These are phyloP conservation scores for Akebia trifoliata DNA, from an alignment of 164 flowering plant species.

Conservation along the genomic window DNA sequence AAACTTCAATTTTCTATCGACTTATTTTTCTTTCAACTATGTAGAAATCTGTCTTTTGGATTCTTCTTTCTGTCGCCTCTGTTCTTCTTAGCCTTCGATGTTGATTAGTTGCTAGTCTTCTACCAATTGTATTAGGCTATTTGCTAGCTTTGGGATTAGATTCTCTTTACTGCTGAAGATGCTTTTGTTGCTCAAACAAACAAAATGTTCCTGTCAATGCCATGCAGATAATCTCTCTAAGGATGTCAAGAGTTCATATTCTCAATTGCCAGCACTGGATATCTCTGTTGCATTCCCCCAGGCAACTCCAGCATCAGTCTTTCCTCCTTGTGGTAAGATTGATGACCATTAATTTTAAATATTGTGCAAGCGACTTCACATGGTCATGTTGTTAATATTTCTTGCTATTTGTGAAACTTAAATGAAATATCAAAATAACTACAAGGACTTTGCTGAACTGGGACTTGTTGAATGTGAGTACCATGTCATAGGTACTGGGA, in stretches of 20 bases:
- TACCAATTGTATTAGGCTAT: not conserved
- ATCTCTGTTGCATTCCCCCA: conserved; percentile 83
- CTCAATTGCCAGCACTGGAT: conserved; percentile 62
- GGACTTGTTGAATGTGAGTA: too few relatives aligned
- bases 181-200: not conserved
- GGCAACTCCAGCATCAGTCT: conserved; percentile 80
- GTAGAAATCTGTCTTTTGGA: too few relatives aligned
- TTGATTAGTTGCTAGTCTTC: not conserved
- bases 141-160: not conserved
- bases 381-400: too few relatives aligned
- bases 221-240: conserved; percentile 29
- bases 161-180: not conserved
- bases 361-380: not conserved
- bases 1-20: too few relatives aligned
- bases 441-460: too few relatives aligned
- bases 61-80: too few relatives aligned
- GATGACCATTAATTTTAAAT: not conserved
- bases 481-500: too few relatives aligned
- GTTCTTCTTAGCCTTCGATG: too few relatives aligned
- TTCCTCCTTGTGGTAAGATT: conserved; percentile 65
- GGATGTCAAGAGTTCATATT: conserved; percentile 31
- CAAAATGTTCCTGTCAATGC: not conserved
- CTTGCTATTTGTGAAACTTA: too few relatives aligned
- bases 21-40: too few relatives aligned
- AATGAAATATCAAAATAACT: too few relatives aligned